These are phyloP conservation scores for Mikania micrantha DNA, from an alignment of 129 eudicot species.

Conservation along the genomic window DNA sequence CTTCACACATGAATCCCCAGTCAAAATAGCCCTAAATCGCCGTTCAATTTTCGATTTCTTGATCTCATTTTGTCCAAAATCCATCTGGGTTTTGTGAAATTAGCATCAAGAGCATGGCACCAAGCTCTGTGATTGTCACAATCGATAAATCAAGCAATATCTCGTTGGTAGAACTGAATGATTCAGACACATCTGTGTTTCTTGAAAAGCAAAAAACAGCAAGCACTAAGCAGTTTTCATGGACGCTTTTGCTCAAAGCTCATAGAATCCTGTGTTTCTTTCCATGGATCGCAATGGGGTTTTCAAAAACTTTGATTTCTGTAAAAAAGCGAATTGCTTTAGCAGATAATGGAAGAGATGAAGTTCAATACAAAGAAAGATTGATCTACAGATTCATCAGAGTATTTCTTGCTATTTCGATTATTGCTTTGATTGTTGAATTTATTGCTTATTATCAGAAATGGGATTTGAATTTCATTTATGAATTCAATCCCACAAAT, in stretches of 20 bases:
- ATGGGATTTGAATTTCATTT: conserved; percentile 65
- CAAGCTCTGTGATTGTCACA: conserved; percentile 42
- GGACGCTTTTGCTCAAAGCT: conserved; percentile 62
- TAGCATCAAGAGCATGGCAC: conserved; percentile 35
- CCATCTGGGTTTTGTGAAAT: conserved; percentile 25
- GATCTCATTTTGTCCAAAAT: background rate
- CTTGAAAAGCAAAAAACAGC: conserved; percentile 62
- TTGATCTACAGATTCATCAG: conserved; percentile 63
- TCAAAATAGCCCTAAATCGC: conserved; percentile 14
- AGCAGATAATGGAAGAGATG: conserved; percentile 67
- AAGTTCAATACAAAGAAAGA: conserved; percentile 54
- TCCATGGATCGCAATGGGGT: conserved; percentile 57
- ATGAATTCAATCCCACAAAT: too few relatives aligned
- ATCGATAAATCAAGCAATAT: conserved; percentile 40
- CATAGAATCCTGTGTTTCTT: conserved; percentile 51
- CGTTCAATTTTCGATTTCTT: background rate
- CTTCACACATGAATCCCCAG: too few relatives aligned
- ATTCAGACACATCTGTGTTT: conserved; percentile 31
- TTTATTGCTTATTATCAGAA: conserved; percentile 61
- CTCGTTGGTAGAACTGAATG: conserved; percentile 42
- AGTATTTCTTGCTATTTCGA: conserved; percentile 54
- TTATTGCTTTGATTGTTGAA: conserved; percentile 58
- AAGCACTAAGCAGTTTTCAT: conserved; percentile 64
- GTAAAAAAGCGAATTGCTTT: conserved; percentile 53
- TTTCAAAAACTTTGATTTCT: conserved; percentile 26